Base-by-base conservation (phyloP, 83 land plant genomes). In the Isoetes engelmannii region DNA sequence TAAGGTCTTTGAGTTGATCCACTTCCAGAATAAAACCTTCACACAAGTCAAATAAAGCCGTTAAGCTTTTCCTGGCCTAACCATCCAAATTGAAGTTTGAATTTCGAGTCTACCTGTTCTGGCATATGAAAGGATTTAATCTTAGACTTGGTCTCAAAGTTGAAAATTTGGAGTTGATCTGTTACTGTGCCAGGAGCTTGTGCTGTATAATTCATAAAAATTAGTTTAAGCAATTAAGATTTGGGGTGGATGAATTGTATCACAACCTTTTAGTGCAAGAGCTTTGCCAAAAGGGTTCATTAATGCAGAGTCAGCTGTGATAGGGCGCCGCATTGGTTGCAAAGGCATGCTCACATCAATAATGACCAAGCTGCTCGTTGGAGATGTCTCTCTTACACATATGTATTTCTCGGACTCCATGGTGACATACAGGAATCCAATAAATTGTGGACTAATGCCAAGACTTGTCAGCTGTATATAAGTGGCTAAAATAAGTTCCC, bases 351-450 rank as follows among this genome's bases (percentile, higher is more conserved):
- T 59, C 3, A 59, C 18, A 18, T 59, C 62, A 9, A 59, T 19
- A 59, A 59, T 59, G 10, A 18, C 28, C 9, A 59, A 7, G 28
- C 62, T 59, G 62, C 28, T 59, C 18, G 18, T 18, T 59, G 62
- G 62, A 9, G 62, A 59, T 8, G 62, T 59, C 20, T 59, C 62
- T 42, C 62, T 12, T 9, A 59, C 62, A 4, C 62, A 59, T 12
- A 59, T 59, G 28, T 59, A 59, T 12, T 18, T 12, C 62, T 59
- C 62, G 18, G 62, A 59, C 28, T 59, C 62, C 62, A 59, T 59
- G 12, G 62, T 59, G 18, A 59, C 62, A 18, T 19, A 59, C 8
- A 37, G 28, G 28, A 59, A 59, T 12, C 62, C 62, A 12, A 59
- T 19, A 59, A 59, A 59, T 42, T 59, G 62, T 12, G 62, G 28